phyloP scores from a whole-genome alignment of 306 rosid genomes.

The Gastrolobium villosum region DNA sequence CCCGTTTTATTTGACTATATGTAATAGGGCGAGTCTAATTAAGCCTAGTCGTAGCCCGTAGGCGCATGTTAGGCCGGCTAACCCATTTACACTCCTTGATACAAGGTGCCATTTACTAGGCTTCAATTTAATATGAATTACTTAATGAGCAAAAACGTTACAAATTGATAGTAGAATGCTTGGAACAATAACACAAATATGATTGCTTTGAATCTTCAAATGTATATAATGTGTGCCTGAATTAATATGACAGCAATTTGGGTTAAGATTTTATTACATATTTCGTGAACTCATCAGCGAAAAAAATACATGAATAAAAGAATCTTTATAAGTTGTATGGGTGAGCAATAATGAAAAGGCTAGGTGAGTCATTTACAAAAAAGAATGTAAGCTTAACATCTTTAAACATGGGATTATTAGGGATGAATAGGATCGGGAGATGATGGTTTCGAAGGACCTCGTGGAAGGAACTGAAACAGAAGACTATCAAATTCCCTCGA shows the following conservation, averaged over 20 bases:
- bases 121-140: too few species aligned
- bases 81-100: too few species aligned
- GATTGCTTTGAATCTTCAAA: background rate
- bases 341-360: background rate
- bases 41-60: too few species aligned
- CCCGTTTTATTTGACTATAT: too few species aligned
- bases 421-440: constrained; percentile 49
- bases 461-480: constrained; percentile 54
- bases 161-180: too few species aligned
- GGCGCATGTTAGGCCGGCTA: too few species aligned
- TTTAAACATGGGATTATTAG: too few species aligned
- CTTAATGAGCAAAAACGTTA: too few species aligned
- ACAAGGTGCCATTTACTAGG: too few species aligned
- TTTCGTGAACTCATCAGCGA: background rate
- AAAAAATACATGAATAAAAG: constrained; percentile 4
- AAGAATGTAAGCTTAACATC: constrained; percentile 11
- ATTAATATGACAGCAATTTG: background rate
- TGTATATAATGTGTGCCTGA: background rate
- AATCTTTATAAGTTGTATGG: constrained; percentile 13
- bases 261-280: background rate
- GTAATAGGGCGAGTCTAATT: too few species aligned
- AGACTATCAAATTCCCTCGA: constrained; percentile 47
- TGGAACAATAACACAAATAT: too few species aligned
- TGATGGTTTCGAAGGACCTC: constrained; percentile 43
- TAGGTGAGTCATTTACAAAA: constrained; percentile 3